Conservation (phyloP, 176 grass and related monocot species). For the Rhipidocladum racemiflorum region DNA sequence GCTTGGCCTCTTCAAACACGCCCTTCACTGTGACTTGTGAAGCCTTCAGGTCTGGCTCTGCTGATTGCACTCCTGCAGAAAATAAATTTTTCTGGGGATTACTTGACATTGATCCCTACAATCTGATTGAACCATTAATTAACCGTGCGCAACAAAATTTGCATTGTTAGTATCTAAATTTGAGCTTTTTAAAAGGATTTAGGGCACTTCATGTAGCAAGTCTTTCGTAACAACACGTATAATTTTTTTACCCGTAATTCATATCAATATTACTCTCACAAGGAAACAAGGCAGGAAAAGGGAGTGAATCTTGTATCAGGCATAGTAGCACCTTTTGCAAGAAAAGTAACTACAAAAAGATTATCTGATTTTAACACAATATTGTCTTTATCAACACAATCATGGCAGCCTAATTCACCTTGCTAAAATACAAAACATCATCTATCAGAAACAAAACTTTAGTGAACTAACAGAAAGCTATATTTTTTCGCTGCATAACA, state of each 20-base stretch:
- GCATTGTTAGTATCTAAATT: background rate
- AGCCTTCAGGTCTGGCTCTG: constrained; percentile 62
- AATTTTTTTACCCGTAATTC: background rate
- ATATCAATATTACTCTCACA: background rate
- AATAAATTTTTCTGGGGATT: background rate
- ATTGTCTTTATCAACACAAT: background rate
- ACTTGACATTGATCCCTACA: background rate
- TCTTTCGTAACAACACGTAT: background rate
- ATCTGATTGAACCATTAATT: background rate
- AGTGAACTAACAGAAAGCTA: background rate
- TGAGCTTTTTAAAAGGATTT: background rate
- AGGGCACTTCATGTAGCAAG: background rate
- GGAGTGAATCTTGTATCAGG: background rate
- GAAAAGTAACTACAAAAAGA: background rate
- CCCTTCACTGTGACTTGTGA: constrained; percentile 75
- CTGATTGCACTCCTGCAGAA: constrained; percentile 59
- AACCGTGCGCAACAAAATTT: background rate
- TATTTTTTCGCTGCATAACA: background rate
- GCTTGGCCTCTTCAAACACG: constrained; percentile 50
- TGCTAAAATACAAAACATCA: constrained; percentile 18
- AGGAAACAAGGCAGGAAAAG: background rate
- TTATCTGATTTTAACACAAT: background rate
- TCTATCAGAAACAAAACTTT: background rate
- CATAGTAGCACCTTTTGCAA: background rate
- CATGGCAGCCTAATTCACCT: background rate